Conservation (phyloP, 1,284 basidiomycete species). For the Entoloma clypeatum region DNA sequence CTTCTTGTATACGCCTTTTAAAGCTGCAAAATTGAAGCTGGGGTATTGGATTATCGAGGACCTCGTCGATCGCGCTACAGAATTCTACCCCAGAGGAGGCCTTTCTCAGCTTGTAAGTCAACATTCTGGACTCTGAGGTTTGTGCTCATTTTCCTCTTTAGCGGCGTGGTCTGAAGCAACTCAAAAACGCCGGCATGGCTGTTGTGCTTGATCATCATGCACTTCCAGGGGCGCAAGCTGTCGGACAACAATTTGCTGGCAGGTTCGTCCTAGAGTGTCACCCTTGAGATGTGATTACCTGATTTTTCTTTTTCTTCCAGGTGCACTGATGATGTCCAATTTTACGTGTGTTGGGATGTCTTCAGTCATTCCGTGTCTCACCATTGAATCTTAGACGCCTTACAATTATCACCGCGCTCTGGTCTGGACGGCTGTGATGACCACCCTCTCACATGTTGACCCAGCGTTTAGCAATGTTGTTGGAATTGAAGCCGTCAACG, state of each 20-base stretch:
- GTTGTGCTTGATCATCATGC: slow-evolving; percentile 76
- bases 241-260: slow-evolving; percentile 63
- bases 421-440: slow-evolving; percentile 76
- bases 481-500: slow-evolving; percentile 71
- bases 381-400: slow-evolving; percentile 42
- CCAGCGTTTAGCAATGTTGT: slow-evolving; percentile 63
- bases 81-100: slow-evolving; percentile 69
- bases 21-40: slow-evolving; percentile 42
- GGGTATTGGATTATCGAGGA: slow-evolving; percentile 79
- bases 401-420: slow-evolving; percentile 73
- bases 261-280: slow-evolving; percentile 37
- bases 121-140: background rate
- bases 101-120: slow-evolving; percentile 53
- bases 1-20: background rate
- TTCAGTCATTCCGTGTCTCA: background rate
- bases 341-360: slow-evolving; percentile 55
- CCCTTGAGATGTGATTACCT: background rate
- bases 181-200: slow-evolving; percentile 58
- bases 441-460: slow-evolving; percentile 64
- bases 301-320: slow-evolving; percentile 24
- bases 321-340: slow-evolving; percentile 66
- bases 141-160: slow-evolving; percentile 23
- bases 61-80: slow-evolving; percentile 57
- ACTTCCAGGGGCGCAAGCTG: slow-evolving; percentile 63
- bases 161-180: slow-evolving; percentile 57